Conservation (phyloP, 805 yeast species). For the Yarrowia phangngaensis region DNA sequence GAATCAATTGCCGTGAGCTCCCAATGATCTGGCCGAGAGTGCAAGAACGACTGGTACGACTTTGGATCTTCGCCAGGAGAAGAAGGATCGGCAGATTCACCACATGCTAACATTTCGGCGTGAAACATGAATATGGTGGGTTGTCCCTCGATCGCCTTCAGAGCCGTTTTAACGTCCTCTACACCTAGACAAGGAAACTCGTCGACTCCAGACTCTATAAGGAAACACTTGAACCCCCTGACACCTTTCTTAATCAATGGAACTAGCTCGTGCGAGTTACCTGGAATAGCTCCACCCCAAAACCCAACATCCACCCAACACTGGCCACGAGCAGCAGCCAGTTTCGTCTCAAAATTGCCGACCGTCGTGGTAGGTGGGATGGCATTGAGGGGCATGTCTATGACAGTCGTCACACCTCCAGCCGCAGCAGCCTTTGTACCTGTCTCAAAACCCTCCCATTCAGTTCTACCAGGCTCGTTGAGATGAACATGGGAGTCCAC, state of each 20-base stretch:
- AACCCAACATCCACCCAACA: constrained; percentile 92
- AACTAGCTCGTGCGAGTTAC: constrained; percentile 60
- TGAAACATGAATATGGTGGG: constrained; percentile 84
- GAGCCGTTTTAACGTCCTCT: constrained; percentile 60
- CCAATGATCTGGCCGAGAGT: constrained; percentile 83
- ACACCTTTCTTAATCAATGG: constrained; percentile 85
- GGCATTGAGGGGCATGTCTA: constrained; percentile 95
- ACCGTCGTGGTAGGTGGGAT: constrained; percentile 92
- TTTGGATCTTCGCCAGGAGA: constrained; percentile 47
- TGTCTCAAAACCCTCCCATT: constrained; percentile 97
- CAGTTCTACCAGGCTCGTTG: constrained; percentile 97
- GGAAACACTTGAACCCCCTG: constrained; percentile 87
- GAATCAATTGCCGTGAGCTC: constrained; percentile 80
- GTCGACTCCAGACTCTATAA: constrained; percentile 93
- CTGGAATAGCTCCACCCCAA: constrained; percentile 94
- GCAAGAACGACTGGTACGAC: constrained; percentile 65
- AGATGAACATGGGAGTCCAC: constrained; percentile 93
- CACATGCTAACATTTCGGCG: constrained; percentile 64
- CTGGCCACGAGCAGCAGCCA: constrained; percentile 73
- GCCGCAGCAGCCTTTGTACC: constrained; percentile 93
- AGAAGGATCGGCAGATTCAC: constrained; percentile 29
- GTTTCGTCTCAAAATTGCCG: constrained; percentile 66
- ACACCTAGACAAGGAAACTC: constrained; percentile 83
- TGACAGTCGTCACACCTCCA: constrained; percentile 94
- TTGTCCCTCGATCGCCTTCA: constrained; percentile 56